Evolutionary conservation across 228 moss, liverwort and hornwort genomes (phyloP).

Genomic region (Sphagnum fallax): DNA sequence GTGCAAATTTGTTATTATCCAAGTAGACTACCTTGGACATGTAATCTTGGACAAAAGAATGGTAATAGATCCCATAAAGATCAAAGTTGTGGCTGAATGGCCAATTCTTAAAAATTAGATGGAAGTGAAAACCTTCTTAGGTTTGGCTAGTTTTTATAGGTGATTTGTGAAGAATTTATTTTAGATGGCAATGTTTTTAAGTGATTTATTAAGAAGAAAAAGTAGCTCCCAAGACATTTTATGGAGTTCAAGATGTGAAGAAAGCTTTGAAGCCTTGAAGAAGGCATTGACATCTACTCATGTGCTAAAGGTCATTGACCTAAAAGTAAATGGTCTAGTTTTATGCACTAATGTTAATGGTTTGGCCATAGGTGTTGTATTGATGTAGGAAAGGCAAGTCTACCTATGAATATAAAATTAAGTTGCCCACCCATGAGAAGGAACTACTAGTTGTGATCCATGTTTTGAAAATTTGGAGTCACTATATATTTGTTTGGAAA

Average conservation of each 20-base stretch:
- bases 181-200: neutral
- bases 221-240: neutral
- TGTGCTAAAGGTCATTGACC: neutral
- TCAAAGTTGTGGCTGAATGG: neutral
- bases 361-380: neutral
- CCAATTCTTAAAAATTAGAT: neutral
- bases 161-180: neutral
- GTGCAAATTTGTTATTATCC: neutral
- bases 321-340: neutral
- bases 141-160: neutral
- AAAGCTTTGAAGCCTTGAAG: neutral
- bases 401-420: constrained; percentile 1
- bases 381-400: neutral
- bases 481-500: neutral
- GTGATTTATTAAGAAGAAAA: neutral
- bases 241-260: neutral
- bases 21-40: neutral
- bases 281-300: neutral
- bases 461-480: constrained; percentile 1
- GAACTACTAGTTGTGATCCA: constrained; percentile 5
- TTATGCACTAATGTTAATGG: constrained; percentile 1
- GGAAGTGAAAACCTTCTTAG: neutral
- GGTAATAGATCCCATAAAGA: neutral
- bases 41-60: neutral
- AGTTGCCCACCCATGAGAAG: constrained; percentile 5